Evolutionary conservation across 352 stramenopile species (phyloP), one percentile per base, ranked within the genome.

Genomic region (Pilasporangium apinafurcum): DNA sequence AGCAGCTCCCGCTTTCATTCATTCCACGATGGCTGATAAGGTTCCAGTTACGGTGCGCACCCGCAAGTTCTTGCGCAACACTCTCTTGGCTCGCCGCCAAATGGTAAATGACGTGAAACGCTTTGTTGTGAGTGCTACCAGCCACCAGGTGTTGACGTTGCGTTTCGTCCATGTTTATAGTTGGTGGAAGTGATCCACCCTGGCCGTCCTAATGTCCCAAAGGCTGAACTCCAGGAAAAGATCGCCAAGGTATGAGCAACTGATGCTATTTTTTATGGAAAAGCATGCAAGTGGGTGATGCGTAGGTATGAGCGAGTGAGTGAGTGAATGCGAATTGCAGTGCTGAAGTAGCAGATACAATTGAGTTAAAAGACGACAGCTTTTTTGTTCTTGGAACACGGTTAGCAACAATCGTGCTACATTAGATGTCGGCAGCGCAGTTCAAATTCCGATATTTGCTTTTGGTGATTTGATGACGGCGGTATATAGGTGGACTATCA

Each of bases 1-100:
- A 30, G 34, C n/a, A 16, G 25, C 32, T 34, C 48, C 17, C 32
- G 27, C 51, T 45, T 41, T 43, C 50, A 54, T 70, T 59, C 68
- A 80, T 83, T 83, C 74, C 73, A 92, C 73, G 63, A 96, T 96
- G 86, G 73, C 83, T 83, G 83, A 93, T 63, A 92, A 94, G 70
- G 71, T 81, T 65, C 83, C 92, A 62, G 95, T 99, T 64, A 97
- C 96, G 51, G 95, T 99, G 59, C 95, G 97, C 73, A 98, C 96
- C 60, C 92, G 96, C 71, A 99, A 99, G 86, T 99, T 99, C 80
- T 92, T 98, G 59, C 81, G 90, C 65, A 99, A 99, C 86, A 86
- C 90, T 42, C 92, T 99, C 54, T 80, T 99, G 50, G 76, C 90
- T 53, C 81, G 96, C 66, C 96, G 94, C 66, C 96, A 99, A 91